A percentile compares a stretch with the other conserved stretches of the same genome.
These are phyloP conservation scores for Umbilicaria muhlenbergii DNA, from an alignment of 495 filamentous ascomycete species.

Conservation along the genomic window DNA sequence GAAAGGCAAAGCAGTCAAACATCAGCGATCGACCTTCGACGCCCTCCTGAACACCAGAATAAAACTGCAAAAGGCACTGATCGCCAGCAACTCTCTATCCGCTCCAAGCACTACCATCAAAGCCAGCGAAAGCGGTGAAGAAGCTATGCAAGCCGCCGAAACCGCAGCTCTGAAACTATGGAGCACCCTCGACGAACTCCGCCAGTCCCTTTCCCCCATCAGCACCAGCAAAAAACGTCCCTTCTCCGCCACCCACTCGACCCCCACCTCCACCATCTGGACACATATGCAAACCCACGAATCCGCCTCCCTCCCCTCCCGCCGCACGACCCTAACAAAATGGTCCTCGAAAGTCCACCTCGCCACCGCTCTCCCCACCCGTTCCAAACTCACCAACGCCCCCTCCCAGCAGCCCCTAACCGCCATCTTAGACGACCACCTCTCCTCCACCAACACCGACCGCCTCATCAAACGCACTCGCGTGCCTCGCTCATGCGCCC, in stretches of 20 bases:
- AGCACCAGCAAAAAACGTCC: slow-evolving; percentile 35
- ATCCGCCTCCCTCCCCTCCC: slow-evolving; percentile 26
- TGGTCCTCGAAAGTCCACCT: slow-evolving; percentile 37
- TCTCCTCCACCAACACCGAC: slow-evolving; percentile 39
- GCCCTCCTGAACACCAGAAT: slow-evolving; percentile 75
- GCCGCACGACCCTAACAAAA: slow-evolving; percentile 29
- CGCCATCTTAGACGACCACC: slow-evolving; percentile 57
- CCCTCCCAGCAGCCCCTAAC: slow-evolving; percentile 44
- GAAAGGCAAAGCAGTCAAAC: slow-evolving; percentile 74
- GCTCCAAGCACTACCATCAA: slow-evolving; percentile 10
- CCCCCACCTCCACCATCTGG: slow-evolving; percentile 50
- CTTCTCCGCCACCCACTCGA: slow-evolving; percentile 28
- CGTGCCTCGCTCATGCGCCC: slow-evolving; percentile 57
- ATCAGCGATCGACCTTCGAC: slow-evolving; percentile 74
- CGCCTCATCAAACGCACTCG: slow-evolving; percentile 50
- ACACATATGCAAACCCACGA: slow-evolving; percentile 54
- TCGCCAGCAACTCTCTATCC: slow-evolving; percentile 64
- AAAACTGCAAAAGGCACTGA: slow-evolving; percentile 75
- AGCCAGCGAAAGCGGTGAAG: slow-evolving; percentile 19
- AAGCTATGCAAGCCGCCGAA: slow-evolving; percentile 58
- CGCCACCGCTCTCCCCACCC: slow-evolving; percentile 20
- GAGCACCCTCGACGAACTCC: slow-evolving; percentile 65
- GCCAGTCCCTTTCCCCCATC: slow-evolving; percentile 35
- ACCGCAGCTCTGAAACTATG: slow-evolving; percentile 75
- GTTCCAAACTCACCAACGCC: slow-evolving; percentile 28